Evolutionary conservation across 139 green algal genomes (phyloP), one percentile per base, ranked within the genome.

Genomic region (Volvox reticuliferus): DNA sequence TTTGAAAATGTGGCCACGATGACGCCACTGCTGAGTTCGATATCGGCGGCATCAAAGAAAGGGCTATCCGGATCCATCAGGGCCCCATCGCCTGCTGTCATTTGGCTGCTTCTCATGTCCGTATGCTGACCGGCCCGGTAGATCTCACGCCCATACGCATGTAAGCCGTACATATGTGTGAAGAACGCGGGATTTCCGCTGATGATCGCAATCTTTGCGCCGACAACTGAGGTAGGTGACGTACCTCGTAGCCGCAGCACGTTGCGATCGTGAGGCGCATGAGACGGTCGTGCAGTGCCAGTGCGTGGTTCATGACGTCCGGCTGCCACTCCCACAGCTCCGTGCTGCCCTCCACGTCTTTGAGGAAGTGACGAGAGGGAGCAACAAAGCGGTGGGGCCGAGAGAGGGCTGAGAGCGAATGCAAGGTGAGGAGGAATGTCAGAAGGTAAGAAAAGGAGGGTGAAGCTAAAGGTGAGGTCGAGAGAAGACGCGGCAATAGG

Each of bases 301-400:
- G 71, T 1, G 85, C 85, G 28, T 33, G 22, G 71, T 89, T 89
- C 85, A 89, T 89, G 44, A 82, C 44, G 16, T 81, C 84, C 20
- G 84, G 68, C 26, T 81, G 36, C 84, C 84, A 89, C 84, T 89
- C 82, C 85, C 85, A 89, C 16, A 89, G 71, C 85, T 89, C 85
- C 0, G 85, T 89, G 68, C 85, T 89, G 85, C 85, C 71, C 71
- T 73, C 71, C 44, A 87, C 81, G n/a, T 86, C 79, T 86, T 9
- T 73, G 65, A 30, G 65, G 21, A 12, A 30, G 12, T 14, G 44
- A 55, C 5, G 9, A 55, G 44, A 55, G 9, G 9, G 9, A 9
- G 44, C 44, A 9, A 9, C 44, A 75, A 12, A 12, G 67, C 67
- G 67, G 9, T 26, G 24, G 26, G 50, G 44, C 14, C 50, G 6